These are phyloP conservation scores for Podaxis mareebaensis DNA, from an alignment of 768 basidiomycete species.

Conservation along the genomic window DNA sequence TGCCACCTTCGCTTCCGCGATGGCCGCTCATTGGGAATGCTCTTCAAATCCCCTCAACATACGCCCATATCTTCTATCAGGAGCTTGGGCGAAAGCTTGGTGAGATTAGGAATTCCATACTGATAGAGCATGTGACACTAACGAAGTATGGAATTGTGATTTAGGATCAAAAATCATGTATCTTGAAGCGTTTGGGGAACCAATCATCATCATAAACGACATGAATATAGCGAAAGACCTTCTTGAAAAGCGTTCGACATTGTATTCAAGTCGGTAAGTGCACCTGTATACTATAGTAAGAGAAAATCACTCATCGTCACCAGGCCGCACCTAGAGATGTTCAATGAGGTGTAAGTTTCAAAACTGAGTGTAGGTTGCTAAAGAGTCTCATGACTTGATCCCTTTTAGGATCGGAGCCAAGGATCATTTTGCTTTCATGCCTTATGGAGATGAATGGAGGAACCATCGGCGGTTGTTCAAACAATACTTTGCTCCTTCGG, in stretches of 20 bases:
- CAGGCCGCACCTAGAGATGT: constrained; percentile 9
- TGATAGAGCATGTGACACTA: background rate
- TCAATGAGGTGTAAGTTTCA: background rate
- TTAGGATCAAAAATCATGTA: constrained; percentile 11
- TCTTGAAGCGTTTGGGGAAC: constrained; percentile 18
- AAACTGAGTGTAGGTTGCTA: no score
- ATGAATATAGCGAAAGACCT: constrained; percentile 15
- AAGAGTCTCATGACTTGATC: background rate
- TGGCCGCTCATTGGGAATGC: constrained; percentile 10
- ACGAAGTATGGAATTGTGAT: background rate
- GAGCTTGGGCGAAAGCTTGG: constrained; percentile 1
- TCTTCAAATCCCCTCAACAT: background rate
- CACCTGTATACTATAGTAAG: no score
- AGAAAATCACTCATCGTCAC: background rate
- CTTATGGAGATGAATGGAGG: constrained; percentile 34
- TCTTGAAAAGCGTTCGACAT: constrained; percentile 15
- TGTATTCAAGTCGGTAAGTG: constrained; percentile 15
- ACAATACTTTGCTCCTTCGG: constrained; percentile 32
- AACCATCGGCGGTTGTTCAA: constrained; percentile 40
- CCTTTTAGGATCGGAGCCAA: background rate
- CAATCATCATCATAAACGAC: constrained; percentile 18
- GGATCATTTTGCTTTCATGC: constrained; percentile 5
- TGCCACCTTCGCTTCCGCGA: background rate
- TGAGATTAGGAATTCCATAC: constrained; percentile 7
- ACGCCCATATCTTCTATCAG: constrained; percentile 3